These are phyloP conservation scores for Penicillium expansum DNA, from an alignment of 2,329 filamentous ascomycete genomes.

Conservation along the genomic window DNA sequence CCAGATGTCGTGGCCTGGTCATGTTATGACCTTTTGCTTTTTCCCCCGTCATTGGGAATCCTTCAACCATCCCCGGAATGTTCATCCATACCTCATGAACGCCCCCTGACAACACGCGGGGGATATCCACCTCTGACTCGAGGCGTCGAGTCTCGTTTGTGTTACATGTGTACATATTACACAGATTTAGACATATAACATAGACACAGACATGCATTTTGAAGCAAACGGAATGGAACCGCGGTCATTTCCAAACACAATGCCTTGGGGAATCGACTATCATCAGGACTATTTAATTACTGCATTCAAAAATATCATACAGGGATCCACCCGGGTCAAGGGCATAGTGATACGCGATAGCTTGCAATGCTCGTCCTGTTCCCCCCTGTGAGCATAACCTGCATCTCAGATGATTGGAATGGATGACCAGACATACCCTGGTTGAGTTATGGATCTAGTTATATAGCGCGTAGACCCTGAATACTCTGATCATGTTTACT, in stretches of 20 bases:
- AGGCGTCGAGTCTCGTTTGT: not conserved
- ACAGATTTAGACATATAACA: no score
- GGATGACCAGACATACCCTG: constrained; percentile 17
- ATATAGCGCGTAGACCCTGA: constrained; percentile 25
- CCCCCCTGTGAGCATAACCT: not conserved
- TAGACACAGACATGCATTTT: not conserved
- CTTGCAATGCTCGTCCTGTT: constrained; percentile 10
- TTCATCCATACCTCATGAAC: constrained; percentile 17
- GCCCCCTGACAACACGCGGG: constrained; percentile 1
- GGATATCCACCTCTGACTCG: not conserved
- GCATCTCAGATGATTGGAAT: constrained; percentile 18
- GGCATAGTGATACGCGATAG: constrained; percentile 5
- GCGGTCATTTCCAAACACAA: not conserved
- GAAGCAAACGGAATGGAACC: not conserved
- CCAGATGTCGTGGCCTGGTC: not conserved
- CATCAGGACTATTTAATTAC: not conserved
- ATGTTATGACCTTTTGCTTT: not conserved
- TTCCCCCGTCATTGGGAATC: constrained; percentile 21
- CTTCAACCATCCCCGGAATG: constrained; percentile 16
- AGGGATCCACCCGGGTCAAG: constrained; percentile 4
- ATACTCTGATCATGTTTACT: not conserved
- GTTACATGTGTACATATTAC: not conserved
- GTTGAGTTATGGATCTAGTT: constrained; percentile 6
- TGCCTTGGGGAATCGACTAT: not conserved
- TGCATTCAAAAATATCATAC: not conserved